Evolutionary conservation across 1,139 yeast genomes (phyloP).

Genomic region (Hyphopichia fennica): DNA sequence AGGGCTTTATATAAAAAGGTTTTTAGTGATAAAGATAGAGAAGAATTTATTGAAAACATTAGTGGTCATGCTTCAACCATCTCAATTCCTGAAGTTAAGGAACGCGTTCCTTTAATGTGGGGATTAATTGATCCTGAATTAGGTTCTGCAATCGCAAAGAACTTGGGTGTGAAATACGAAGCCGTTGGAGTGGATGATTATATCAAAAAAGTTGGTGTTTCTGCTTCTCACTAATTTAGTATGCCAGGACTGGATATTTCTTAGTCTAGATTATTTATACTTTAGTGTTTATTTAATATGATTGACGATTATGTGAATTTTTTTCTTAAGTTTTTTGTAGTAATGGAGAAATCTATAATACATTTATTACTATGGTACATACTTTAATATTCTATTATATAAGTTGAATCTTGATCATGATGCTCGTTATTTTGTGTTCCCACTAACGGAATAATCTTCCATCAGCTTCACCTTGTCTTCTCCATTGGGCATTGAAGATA

Average conservation of each 20-base stretch:
- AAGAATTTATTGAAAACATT: constrained; percentile 33
- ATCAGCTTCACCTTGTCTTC: constrained; percentile 72
- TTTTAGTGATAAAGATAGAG: constrained; percentile 26
- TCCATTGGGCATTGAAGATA: constrained; percentile 60
- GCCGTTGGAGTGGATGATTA: constrained; percentile 1
- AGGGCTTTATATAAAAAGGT: constrained; percentile 40
- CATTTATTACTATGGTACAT: neutral
- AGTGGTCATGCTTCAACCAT: constrained; percentile 38
- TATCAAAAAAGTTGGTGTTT: constrained; percentile 1
- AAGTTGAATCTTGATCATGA: neutral
- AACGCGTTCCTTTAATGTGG: constrained; percentile 38
- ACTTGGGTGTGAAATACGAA: constrained; percentile 28
- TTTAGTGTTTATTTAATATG: neutral
- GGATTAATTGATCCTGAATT: constrained; percentile 35
- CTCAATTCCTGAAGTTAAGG: constrained; percentile 25
- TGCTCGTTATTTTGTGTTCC: neutral
- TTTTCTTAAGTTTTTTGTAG: neutral
- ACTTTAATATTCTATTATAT: neutral
- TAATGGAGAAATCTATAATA: neutral
- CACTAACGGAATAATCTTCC: constrained; percentile 62
- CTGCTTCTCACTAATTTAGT: constrained; percentile 2
- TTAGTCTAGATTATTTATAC: neutral
- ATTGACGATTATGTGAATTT: neutral
- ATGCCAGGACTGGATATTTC: neutral
- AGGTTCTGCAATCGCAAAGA: constrained; percentile 33